These are phyloP conservation scores for Metschnikowia picachoensis DNA, from an alignment of 805 yeast species.

Conservation along the genomic window DNA sequence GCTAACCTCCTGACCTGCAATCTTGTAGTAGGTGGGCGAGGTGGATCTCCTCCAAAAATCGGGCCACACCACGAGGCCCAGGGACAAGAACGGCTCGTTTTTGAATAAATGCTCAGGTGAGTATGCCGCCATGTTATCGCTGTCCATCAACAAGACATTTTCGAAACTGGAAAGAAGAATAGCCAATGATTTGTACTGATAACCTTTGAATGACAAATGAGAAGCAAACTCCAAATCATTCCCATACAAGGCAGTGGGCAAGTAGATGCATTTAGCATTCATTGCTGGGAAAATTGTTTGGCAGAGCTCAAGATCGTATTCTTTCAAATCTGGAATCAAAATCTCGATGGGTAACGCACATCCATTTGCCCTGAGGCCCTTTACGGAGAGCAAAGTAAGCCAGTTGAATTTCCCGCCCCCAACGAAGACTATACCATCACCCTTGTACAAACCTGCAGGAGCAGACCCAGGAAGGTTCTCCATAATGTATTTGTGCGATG, in stretches of 20 bases:
- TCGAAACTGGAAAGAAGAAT: constrained; percentile 52
- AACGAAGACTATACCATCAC: constrained; percentile 63
- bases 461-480: constrained; percentile 40
- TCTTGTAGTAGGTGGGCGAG: constrained; percentile 65
- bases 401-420: constrained; percentile 82
- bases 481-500: constrained; percentile 46
- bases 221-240: constrained; percentile 19
- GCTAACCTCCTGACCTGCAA: constrained; percentile 50
- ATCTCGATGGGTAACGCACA: constrained; percentile 77
- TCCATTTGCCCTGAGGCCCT: constrained; percentile 61
- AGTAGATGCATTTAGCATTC: constrained; percentile 37
- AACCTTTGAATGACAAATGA: constrained; percentile 40
- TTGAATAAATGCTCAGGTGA: constrained; percentile 60
- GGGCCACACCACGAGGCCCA: constrained; percentile 72
- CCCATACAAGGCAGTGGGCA: constrained; percentile 28
- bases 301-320: constrained; percentile 64
- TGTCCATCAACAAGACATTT: constrained; percentile 66
- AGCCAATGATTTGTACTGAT: constrained; percentile 42
- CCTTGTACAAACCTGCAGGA: constrained; percentile 33
- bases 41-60: constrained; percentile 88
- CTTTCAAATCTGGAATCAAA: constrained; percentile 64
- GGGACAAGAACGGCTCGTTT: constrained; percentile 48
- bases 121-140: constrained; percentile 70
- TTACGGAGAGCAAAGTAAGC: constrained; percentile 62
- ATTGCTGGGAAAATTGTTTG: constrained; percentile 35